Evolutionary conservation across 2,329 filamentous ascomycete species (phyloP).

Genomic region (Ophiostoma fasciatum): DNA sequence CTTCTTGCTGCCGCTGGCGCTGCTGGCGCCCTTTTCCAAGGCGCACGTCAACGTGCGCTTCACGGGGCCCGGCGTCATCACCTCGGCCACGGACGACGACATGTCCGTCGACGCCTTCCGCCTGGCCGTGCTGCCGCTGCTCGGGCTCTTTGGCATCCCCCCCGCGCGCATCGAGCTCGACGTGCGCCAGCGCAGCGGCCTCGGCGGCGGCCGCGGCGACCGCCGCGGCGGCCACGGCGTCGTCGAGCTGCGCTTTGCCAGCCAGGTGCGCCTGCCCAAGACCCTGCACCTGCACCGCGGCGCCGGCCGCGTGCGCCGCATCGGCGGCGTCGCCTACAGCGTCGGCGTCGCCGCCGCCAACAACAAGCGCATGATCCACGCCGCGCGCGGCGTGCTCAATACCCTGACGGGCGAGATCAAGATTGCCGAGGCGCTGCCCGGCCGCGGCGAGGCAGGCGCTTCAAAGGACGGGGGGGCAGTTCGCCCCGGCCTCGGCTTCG

Average conservation of each 20-base stretch:
- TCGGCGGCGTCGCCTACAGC: slow-evolving; percentile 86
- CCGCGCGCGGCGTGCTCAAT: slow-evolving; percentile 76
- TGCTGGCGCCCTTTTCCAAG: slow-evolving; percentile 89
- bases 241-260: slow-evolving; percentile 86
- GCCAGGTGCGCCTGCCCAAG: slow-evolving; percentile 85
- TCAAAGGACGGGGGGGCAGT: too few species aligned
- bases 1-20: slow-evolving; percentile 77
- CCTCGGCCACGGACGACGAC: slow-evolving; percentile 67
- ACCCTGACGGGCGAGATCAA: slow-evolving; percentile 77
- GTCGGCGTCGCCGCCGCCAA: slow-evolving; percentile 85
- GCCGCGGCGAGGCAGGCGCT: slow-evolving; percentile 43
- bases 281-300: slow-evolving; percentile 76
- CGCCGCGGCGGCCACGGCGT: slow-evolving; percentile 75
- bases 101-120: slow-evolving; percentile 86
- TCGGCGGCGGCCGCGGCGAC: slow-evolving; percentile 54
- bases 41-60: slow-evolving; percentile 81
- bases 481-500: slow-evolving; percentile 78
- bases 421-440: slow-evolving; percentile 44
- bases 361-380: slow-evolving; percentile 89
- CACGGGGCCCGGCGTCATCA: slow-evolving; percentile 83
- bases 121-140: slow-evolving; percentile 81
- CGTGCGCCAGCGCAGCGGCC: slow-evolving; percentile 63
- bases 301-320: slow-evolving; percentile 71
- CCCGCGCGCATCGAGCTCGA: slow-evolving; percentile 70
- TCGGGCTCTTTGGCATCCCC: slow-evolving; percentile 75